phyloP scores from a whole-genome alignment of 2,329 filamentous ascomycete species.

The Aspergillus caelatus region DNA sequence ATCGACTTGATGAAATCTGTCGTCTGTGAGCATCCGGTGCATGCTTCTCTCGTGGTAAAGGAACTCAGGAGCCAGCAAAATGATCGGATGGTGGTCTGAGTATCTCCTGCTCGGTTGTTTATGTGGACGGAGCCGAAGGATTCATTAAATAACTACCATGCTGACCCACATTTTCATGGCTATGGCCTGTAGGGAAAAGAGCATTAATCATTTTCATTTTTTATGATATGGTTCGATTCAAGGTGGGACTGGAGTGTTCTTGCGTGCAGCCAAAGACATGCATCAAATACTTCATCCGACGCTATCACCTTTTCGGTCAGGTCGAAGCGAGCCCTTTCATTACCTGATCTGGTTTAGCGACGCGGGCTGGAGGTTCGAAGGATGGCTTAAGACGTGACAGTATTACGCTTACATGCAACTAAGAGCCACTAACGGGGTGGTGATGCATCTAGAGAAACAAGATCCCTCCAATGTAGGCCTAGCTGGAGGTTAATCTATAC shows the following conservation, averaged over 20 bases:
- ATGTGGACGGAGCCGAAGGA: background rate
- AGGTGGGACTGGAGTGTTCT: background rate
- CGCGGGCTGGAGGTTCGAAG: background rate
- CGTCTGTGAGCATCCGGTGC: conserved; percentile 6
- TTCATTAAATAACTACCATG: background rate
- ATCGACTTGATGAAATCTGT: conserved; percentile 14
- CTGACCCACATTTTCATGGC: background rate
- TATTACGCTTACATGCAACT: background rate
- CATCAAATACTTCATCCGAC: background rate
- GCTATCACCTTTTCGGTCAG: conserved; percentile 4
- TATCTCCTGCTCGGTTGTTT: background rate
- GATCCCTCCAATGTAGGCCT: background rate
- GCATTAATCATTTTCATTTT: background rate
- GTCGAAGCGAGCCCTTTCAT: conserved; percentile 10
- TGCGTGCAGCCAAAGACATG: background rate
- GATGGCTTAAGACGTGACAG: conserved; percentile 3
- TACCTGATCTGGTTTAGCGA: conserved; percentile 2
- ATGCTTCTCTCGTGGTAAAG: background rate
- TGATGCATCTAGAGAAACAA: conserved; percentile 1
- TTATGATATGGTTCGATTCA: background rate
- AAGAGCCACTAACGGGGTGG: conserved; percentile 8
- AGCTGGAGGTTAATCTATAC: background rate
- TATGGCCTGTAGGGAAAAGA: background rate
- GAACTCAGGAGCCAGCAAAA: background rate
- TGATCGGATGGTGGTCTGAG: background rate